Evolutionary conservation across 1,284 basidiomycete genomes (phyloP).

Genomic region (Agaricales sp.): DNA sequence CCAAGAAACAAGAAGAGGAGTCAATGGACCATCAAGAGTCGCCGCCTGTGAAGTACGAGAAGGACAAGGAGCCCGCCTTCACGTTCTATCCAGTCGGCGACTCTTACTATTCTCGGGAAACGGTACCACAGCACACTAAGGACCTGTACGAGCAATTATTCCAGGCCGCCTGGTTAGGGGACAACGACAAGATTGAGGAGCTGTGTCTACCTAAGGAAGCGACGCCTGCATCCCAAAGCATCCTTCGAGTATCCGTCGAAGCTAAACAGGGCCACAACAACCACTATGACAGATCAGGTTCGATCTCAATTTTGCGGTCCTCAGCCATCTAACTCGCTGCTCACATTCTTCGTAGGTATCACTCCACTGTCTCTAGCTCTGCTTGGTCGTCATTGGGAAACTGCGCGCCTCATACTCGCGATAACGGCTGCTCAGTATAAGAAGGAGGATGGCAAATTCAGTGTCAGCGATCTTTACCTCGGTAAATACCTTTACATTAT

Average conservation of each 20-base stretch:
- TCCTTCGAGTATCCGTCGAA: slow-evolving; percentile 34
- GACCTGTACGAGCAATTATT: slow-evolving; percentile 38
- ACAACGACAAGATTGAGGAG: slow-evolving; percentile 35
- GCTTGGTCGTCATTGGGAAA: slow-evolving; percentile 37
- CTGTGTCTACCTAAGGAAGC: slow-evolving; percentile 35
- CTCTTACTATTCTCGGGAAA: background rate
- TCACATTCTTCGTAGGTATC: slow-evolving; percentile 18
- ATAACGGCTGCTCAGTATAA: slow-evolving; percentile 42
- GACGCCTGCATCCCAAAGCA: slow-evolving; percentile 14
- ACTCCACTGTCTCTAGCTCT: slow-evolving; percentile 40
- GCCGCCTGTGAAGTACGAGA: background rate
- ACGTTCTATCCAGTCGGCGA: background rate
- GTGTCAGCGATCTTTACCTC: slow-evolving; percentile 20
- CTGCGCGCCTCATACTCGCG: slow-evolving; percentile 39
- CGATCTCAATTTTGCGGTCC: too few species aligned
- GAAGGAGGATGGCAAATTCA: slow-evolving; percentile 24
- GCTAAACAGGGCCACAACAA: slow-evolving; percentile 8
- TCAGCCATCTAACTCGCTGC: too few species aligned
- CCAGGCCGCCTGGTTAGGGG: slow-evolving; percentile 39
- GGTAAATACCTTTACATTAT: too few species aligned
- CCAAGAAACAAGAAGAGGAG: slow-evolving; percentile 3
- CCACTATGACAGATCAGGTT: slow-evolving; percentile 12
- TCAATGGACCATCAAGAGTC: background rate
- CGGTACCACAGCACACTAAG: slow-evolving; percentile 5
- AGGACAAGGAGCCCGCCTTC: background rate